These are phyloP conservation scores for Mangifera indica DNA, from an alignment of 345 rosid genomes.

Conservation along the genomic window DNA sequence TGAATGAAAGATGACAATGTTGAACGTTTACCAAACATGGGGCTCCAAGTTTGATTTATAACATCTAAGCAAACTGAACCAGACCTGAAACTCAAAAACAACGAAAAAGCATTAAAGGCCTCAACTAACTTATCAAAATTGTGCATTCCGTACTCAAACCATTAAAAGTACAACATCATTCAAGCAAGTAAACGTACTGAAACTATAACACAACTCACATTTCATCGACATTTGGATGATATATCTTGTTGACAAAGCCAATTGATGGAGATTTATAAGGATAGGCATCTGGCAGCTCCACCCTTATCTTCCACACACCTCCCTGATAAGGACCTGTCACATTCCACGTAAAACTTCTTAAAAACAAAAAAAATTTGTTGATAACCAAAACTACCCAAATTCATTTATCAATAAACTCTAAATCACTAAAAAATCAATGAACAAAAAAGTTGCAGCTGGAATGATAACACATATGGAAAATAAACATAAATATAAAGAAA, in stretches of 20 bases:
- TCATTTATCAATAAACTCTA: slow-evolving; percentile 2
- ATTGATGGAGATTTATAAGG: slow-evolving; percentile 98
- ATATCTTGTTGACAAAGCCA: slow-evolving; percentile 89
- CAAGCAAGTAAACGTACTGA: slow-evolving; percentile 8
- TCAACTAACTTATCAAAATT: not conserved
- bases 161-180: slow-evolving; percentile 3
- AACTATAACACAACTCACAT: slow-evolving; percentile 52
- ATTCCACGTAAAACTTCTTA: slow-evolving; percentile 19
- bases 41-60: slow-evolving; percentile 97
- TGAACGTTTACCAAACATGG: slow-evolving; percentile 79
- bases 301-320: slow-evolving; percentile 96
- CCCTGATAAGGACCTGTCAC: slow-evolving; percentile 83
- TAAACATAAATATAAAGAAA: not conserved
- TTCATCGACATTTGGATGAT: slow-evolving; percentile 99
- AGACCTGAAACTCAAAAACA: slow-evolving; percentile 59
- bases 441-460: slow-evolving; percentile 27
- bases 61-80: slow-evolving; percentile 98
- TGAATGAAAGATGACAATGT: not conserved
- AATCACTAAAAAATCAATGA: slow-evolving; percentile 22
- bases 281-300: slow-evolving; percentile 97
- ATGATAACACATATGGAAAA: not conserved
- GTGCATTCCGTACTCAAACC: not conserved
- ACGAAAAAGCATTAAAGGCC: slow-evolving; percentile 7
- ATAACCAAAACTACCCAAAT: slow-evolving; percentile 11
- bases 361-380: not conserved